Percentiles rank a stretch among this genome's conserved stretches.
Conservation (phyloP, 257 asterid genomes). For the Nicotiana sylvestris region DNA sequence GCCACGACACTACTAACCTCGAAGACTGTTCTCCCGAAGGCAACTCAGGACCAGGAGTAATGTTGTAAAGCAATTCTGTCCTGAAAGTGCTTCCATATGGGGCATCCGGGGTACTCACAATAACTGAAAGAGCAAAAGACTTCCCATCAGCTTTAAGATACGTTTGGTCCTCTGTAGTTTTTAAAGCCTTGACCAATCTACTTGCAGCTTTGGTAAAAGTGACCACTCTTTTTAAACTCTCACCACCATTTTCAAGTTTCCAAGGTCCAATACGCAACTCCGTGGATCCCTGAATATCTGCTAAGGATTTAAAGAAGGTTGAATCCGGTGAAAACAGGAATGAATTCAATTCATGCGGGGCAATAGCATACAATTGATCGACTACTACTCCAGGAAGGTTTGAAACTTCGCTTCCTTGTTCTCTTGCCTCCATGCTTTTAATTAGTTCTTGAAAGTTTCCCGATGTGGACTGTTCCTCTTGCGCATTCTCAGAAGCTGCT, state of each 20-base stretch:
- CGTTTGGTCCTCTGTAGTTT: constrained; percentile 81
- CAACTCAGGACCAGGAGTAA: constrained; percentile 80
- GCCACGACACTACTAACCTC: constrained; percentile 77
- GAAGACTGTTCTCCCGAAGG: constrained; percentile 82
- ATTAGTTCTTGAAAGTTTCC: constrained; percentile 63
- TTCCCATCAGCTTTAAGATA: constrained; percentile 80
- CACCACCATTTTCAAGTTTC: constrained; percentile 66
- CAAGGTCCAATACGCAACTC: constrained; percentile 75
- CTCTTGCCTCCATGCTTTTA: constrained; percentile 55
- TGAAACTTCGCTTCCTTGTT: constrained; percentile 63
- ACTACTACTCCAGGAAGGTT: constrained; percentile 68
- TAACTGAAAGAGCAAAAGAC: constrained; percentile 55
- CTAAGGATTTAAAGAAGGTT: constrained; percentile 42
- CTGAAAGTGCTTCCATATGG: constrained; percentile 80
- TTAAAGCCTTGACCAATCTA: constrained; percentile 75
- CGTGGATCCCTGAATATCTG: constrained; percentile 65
- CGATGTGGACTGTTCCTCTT: constrained; percentile 48
- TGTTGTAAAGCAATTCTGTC: constrained; percentile 77
- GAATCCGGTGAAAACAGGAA: constrained; percentile 77
- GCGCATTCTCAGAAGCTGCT: constrained; percentile 21
- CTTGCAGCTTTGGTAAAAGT: constrained; percentile 72
- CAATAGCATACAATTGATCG: constrained; percentile 57
- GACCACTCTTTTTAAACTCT: constrained; percentile 55
- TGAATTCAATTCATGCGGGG: constrained; percentile 66
- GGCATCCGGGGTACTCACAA: constrained; percentile 93